Conservation (phyloP, 805 yeast species). For the Metschnikowia picachoensis region DNA sequence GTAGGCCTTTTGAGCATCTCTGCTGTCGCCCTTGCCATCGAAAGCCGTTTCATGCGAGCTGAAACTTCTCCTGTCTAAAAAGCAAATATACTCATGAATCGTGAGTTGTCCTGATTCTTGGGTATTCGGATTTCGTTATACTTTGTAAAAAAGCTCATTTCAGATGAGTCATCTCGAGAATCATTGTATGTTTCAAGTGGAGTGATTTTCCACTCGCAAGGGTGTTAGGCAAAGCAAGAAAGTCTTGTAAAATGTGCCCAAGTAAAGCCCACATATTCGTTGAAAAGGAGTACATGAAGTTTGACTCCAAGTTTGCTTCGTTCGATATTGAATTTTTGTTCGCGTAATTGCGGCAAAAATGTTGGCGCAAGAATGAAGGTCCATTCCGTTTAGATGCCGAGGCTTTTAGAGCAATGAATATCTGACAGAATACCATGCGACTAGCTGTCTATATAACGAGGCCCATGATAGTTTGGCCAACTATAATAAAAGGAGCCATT, state of each 20-base stretch:
- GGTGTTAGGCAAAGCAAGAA: constrained; percentile 29
- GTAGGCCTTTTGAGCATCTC: too few species aligned
- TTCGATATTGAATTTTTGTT: too few species aligned
- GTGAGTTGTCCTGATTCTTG: too few species aligned
- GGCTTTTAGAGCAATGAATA: constrained; percentile 19
- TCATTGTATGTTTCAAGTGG: too few species aligned
- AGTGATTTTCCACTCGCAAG: too few species aligned
- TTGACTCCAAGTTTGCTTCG: neutral
- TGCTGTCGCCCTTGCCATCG: too few species aligned
- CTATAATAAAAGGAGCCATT: constrained; percentile 22
- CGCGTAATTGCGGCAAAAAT: constrained; percentile 2
- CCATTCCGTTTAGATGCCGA: constrained; percentile 1
- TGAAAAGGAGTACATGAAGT: constrained; percentile 5
- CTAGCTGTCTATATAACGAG: constrained; percentile 25
- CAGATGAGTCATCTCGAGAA: too few species aligned
- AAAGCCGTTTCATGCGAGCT: too few species aligned
- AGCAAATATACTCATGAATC: too few species aligned
- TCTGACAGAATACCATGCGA: constrained; percentile 22
- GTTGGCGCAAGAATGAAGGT: constrained; percentile 3
- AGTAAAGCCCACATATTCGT: constrained; percentile 18
- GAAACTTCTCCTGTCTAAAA: too few species aligned
- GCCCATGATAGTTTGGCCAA: constrained; percentile 42
- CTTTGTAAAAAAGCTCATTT: too few species aligned
- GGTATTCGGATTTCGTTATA: too few species aligned
- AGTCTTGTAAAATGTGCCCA: constrained; percentile 33